Percentiles rank a stretch among this genome's conserved stretches.
These are phyloP conservation scores for Histomonas meleagridis DNA, from an alignment of 208 protist genomes.

Conservation along the genomic window DNA sequence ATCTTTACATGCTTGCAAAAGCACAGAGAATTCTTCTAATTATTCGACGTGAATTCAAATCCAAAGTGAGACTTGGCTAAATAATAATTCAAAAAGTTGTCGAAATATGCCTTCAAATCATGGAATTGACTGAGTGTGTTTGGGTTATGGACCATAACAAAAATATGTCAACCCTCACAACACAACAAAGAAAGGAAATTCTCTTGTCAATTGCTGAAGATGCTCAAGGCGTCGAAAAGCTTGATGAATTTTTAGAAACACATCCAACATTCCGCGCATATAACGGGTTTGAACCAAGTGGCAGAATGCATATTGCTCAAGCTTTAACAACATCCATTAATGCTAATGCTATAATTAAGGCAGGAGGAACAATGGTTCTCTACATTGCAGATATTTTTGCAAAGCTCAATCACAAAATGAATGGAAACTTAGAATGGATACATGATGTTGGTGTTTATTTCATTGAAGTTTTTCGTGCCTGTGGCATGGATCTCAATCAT, in stretches of 20 bases:
- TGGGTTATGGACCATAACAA: too few species aligned
- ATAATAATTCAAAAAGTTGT: too few species aligned
- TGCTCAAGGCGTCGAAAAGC: not conserved
- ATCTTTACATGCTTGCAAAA: too few species aligned
- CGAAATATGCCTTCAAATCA: too few species aligned
- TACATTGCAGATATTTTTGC: constrained; percentile 99
- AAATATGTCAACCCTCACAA: too few species aligned
- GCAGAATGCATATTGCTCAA: constrained; percentile 97
- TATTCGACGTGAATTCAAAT: too few species aligned
- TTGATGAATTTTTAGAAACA: not conserved
- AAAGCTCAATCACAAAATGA: constrained; percentile 97
- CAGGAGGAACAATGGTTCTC: constrained; percentile 88
- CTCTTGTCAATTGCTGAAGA: not conserved
- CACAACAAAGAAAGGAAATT: not conserved
- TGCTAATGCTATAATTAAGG: constrained; percentile 87
- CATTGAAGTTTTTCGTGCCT: constrained; percentile 45
- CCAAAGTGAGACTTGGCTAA: too few species aligned
- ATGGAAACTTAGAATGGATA: constrained; percentile 90
- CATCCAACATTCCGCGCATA: constrained; percentile 62
- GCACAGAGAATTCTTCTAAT: too few species aligned
- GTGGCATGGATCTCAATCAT: constrained; percentile 25
- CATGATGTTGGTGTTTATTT: constrained; percentile 68
- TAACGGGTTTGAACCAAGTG: constrained; percentile 97
- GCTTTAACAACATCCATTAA: constrained; percentile 95
- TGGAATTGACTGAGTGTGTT: too few species aligned